Conservation (phyloP, 805 yeast species). For the Kazachstania viticola region DNA sequence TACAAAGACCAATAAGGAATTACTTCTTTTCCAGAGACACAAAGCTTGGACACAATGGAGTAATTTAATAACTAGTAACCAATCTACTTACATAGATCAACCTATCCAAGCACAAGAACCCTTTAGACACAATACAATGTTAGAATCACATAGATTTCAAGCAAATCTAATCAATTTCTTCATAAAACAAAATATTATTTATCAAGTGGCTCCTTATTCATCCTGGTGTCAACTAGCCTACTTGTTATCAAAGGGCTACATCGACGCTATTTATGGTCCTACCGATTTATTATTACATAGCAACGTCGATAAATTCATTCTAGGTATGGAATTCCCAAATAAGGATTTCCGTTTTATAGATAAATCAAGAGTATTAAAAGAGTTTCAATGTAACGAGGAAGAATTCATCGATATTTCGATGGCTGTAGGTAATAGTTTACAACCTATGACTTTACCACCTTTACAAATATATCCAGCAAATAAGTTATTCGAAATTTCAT, state of each 20-base stretch:
- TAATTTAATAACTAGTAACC: constrained; percentile 26
- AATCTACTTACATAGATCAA: constrained; percentile 22
- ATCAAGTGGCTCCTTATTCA: constrained; percentile 69
- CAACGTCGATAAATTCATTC: constrained; percentile 58
- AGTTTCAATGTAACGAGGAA: constrained; percentile 46
- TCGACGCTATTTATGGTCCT: constrained; percentile 77
- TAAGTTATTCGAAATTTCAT: constrained; percentile 27
- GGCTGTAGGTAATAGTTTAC: constrained; percentile 69
- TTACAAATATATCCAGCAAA: constrained; percentile 26
- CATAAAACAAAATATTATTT: constrained; percentile 45
- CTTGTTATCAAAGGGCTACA: constrained; percentile 39
- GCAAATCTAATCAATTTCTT: constrained; percentile 49
- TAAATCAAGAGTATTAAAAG: constrained; percentile 43
- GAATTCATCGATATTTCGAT: constrained; percentile 68
- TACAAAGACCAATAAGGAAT: constrained; percentile 17
- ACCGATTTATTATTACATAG: constrained; percentile 59
- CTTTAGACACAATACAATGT: constrained; percentile 42
- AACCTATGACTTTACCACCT: constrained; percentile 49
- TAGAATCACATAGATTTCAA: constrained; percentile 39
- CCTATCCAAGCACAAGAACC: constrained; percentile 32
- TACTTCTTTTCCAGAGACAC: constrained; percentile 33
- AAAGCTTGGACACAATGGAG: constrained; percentile 37
- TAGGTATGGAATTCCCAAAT: constrained; percentile 55
- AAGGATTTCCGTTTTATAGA: constrained; percentile 60
- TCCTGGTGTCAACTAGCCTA: constrained; percentile 75